Base-by-base conservation (phyloP, 495 filamentous ascomycete species). In the Podospora didyma region DNA sequence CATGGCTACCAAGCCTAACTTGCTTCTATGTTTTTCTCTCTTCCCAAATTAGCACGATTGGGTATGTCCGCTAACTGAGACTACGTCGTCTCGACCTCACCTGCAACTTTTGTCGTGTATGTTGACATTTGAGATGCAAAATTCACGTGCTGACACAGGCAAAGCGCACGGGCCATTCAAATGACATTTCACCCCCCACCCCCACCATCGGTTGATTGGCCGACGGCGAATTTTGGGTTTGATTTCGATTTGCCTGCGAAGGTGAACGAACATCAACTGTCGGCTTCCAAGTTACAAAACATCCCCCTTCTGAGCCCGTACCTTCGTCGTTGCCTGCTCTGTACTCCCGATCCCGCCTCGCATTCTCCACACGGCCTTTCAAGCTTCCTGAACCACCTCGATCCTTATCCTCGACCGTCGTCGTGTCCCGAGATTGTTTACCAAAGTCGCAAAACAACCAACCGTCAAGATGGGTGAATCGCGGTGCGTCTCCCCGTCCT, bases 401-500 rank as follows among this genome's bases (percentile, higher is more conserved):
- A 48, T 46, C 24, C 49, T 53, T 49, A n/a, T 41, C 50, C 19
- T 49, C 34, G n/a, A n/a, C n/a, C n/a, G 19, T 45, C 21, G 42
- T 34, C 49, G 26, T 39, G 22, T 37, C n/a, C 19, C 28, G 23
- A 14, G 20, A 24, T 51, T 59, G 45, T 54, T 53, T 52, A 49
- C 53, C 35, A 31, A 34, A 48, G 46, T 26, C 19, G 24, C 57
- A 52, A 35, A 17, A 16, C 54, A 63, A 28, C 48, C 39, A 46
- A n/a, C 55, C 26, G 58, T 53, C 63, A 72, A 72, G 55, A 72
- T 72, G 69, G 69, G 69, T 61, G 69, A 72, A 69, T 72, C 69
- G 62, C 66, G 69, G 69, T 72, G 62, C 63, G 50, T 49, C 51
- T 53, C 24, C 12, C 22, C 20, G 7, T 35, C 37, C 37, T 17